Evolutionary conservation across 441 rosid genomes (phyloP).

Genomic region (Macaranga tanarius): DNA sequence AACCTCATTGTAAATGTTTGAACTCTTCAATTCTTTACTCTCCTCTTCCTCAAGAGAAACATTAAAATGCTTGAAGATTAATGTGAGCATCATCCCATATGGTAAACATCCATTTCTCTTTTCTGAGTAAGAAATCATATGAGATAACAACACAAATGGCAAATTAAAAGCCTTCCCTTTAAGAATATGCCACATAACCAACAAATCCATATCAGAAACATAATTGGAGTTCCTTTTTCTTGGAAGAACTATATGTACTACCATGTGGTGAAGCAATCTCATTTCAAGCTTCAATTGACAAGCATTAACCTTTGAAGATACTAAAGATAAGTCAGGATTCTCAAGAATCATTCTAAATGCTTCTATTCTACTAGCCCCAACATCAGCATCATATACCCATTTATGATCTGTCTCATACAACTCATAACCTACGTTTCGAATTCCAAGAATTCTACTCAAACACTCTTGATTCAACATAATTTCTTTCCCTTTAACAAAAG

Average conservation of each 20-base stretch:
- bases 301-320: neutral
- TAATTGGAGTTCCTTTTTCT: neutral
- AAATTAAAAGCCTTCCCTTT: slow-evolving; percentile 7
- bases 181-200: slow-evolving; percentile 15
- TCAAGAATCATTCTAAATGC: slow-evolving; percentile 2
- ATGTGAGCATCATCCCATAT: slow-evolving; percentile 12
- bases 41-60: slow-evolving; percentile 11
- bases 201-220: slow-evolving; percentile 13
- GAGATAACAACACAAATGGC: slow-evolving; percentile 8
- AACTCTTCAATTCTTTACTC: slow-evolving; percentile 7
- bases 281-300: slow-evolving; percentile 11
- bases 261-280: slow-evolving; percentile 17
- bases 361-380: slow-evolving; percentile 4
- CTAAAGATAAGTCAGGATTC: neutral
- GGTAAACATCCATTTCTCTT: slow-evolving; percentile 3
- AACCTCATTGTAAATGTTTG: neutral
- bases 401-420: neutral
- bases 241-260: slow-evolving; percentile 8
- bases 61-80: slow-evolving; percentile 1
- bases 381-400: neutral
- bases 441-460: neutral
- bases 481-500: slow-evolving; percentile 17
- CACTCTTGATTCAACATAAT: neutral
- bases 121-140: slow-evolving; percentile 11
- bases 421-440: neutral